These are phyloP conservation scores for Cladosporium sp. DNA, from an alignment of 2,329 filamentous ascomycete species.

Conservation along the genomic window DNA sequence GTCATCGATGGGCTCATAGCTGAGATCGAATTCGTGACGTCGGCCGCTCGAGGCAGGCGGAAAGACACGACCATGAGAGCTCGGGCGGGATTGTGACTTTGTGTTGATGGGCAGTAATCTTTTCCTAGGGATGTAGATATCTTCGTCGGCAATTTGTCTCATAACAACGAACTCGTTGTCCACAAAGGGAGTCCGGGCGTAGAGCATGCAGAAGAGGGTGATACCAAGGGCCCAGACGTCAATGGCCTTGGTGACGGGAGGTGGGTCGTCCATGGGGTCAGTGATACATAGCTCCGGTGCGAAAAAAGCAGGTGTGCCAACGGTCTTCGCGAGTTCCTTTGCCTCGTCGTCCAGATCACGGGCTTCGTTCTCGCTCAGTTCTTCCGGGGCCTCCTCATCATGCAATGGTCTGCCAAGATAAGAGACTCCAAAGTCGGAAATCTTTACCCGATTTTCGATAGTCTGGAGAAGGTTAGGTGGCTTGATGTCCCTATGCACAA, in stretches of 20 bases:
- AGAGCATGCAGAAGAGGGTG: constrained; percentile 92
- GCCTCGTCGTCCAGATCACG: constrained; percentile 80
- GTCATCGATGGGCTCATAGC: constrained; percentile 81
- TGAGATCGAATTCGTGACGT: constrained; percentile 70
- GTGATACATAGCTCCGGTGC: constrained; percentile 94
- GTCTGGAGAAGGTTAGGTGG: constrained; percentile 85
- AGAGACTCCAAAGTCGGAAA: constrained; percentile 97
- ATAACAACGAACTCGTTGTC: constrained; percentile 92
- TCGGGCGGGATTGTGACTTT: constrained; percentile 42
- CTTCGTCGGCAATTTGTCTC: constrained; percentile 81
- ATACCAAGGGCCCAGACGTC: constrained; percentile 97
- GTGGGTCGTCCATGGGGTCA: constrained; percentile 60
- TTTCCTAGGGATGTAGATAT: constrained; percentile 80
- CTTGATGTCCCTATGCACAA: constrained; percentile 50
- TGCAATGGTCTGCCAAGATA: constrained; percentile 87
- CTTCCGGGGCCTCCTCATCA: constrained; percentile 61
- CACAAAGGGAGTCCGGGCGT: constrained; percentile 88
- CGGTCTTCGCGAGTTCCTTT: constrained; percentile 94
- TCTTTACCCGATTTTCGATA: constrained; percentile 81
- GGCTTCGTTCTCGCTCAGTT: constrained; percentile 69
- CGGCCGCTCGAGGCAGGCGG: constrained; percentile 55
- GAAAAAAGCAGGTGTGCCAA: constrained; percentile 95
- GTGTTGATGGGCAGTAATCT: constrained; percentile 69
- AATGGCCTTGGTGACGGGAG: constrained; percentile 85
- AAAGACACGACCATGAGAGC: constrained; percentile 44